phyloP scores from a whole-genome alignment of 257 asterid genomes.

The Solanum acaule region DNA sequence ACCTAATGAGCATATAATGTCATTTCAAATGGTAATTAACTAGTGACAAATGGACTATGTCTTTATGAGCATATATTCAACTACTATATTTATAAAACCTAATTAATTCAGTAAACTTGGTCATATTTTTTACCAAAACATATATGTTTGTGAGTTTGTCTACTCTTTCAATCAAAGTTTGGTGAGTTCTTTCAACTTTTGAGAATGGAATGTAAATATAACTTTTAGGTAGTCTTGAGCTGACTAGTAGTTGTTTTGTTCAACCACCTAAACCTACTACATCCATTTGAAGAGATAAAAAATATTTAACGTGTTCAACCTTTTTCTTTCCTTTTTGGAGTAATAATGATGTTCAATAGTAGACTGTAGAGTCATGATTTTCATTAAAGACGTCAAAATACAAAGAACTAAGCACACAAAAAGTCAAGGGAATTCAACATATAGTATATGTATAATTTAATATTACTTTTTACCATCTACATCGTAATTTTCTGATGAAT shows the following conservation, averaged over 20 bases:
- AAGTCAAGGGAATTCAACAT: not conserved
- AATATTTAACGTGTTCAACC: not conserved
- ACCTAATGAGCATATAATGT: no score
- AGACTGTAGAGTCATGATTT: accelerated
- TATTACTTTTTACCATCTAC: not conserved
- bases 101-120: not conserved
- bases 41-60: not conserved
- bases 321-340: not conserved
- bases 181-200: not conserved
- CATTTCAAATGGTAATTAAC: not conserved
- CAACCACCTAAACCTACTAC: not conserved
- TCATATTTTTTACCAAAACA: not conserved
- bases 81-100: not conserved
- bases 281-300: not conserved
- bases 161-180: not conserved
- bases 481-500: not conserved
- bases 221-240: not conserved
- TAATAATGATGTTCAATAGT: not conserved
- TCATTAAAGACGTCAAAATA: not conserved
- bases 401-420: not conserved
- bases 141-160: not conserved
- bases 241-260: not conserved
- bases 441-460: not conserved
- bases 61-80: not conserved
- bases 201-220: not conserved